These are phyloP conservation scores for Solanum arcanum DNA, from an alignment of 257 asterid genomes.

Conservation along the genomic window DNA sequence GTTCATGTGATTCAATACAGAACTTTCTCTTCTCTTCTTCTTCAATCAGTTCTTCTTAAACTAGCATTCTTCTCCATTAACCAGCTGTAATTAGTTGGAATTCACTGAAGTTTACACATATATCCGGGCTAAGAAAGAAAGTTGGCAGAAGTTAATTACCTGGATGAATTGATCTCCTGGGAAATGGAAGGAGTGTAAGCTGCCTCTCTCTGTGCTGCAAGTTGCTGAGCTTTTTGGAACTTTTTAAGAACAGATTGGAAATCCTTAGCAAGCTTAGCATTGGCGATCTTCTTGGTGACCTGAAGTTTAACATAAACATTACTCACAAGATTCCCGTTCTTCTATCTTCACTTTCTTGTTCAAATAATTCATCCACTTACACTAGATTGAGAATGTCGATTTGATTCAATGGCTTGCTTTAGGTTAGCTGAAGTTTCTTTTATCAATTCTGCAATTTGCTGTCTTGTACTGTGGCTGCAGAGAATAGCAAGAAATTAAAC, in stretches of 20 bases:
- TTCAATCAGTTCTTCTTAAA: too few relatives aligned
- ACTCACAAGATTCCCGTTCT: background rate
- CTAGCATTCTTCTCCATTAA: too few relatives aligned
- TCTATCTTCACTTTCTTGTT: background rate
- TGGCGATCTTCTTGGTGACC: slow-evolving; percentile 80
- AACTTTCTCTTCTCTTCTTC: too few relatives aligned
- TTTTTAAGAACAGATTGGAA: slow-evolving; percentile 82
- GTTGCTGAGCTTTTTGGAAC: slow-evolving; percentile 51
- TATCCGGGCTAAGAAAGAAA: background rate
- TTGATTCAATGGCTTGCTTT: slow-evolving; percentile 50
- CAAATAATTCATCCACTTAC: slow-evolving; percentile 23
- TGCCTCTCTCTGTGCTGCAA: slow-evolving; percentile 38
- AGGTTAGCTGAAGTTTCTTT: slow-evolving; percentile 68
- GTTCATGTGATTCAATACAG: too few relatives aligned
- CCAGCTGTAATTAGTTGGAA: too few relatives aligned
- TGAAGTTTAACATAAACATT: slow-evolving; percentile 13
- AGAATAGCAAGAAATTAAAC: background rate
- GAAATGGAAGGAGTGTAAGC: slow-evolving; percentile 57
- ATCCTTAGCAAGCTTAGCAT: slow-evolving; percentile 92
- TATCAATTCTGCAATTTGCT: slow-evolving; percentile 48
- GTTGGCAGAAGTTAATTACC: slow-evolving; percentile 42
- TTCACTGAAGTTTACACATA: too few relatives aligned
- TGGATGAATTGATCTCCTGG: slow-evolving; percentile 31
- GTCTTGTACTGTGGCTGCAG: slow-evolving; percentile 60
- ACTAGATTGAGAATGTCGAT: slow-evolving; percentile 48